These are phyloP conservation scores for Saccharomycopsis sp. DNA, from an alignment of 805 yeast genomes.

Conservation along the genomic window DNA sequence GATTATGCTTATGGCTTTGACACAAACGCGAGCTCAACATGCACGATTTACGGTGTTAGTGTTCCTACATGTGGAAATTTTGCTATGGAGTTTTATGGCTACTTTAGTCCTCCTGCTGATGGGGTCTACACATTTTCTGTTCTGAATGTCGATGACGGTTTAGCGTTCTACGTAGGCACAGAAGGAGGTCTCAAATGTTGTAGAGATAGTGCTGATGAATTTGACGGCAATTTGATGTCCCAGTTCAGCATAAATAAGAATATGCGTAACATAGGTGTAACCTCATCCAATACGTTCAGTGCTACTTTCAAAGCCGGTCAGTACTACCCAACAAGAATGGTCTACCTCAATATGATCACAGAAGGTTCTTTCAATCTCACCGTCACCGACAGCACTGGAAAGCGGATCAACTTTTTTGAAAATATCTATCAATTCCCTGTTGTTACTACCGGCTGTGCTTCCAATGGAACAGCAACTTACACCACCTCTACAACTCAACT, in stretches of 20 bases:
- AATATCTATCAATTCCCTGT: not conserved
- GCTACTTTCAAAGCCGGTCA: slow-evolving; percentile 24
- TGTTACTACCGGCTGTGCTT: not conserved
- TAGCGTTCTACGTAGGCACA: not conserved
- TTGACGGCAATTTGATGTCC: not conserved
- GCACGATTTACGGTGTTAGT: not conserved
- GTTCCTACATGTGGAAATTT: not conserved
- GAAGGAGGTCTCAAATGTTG: slow-evolving; percentile 1
- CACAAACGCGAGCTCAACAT: no score
- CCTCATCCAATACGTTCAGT: not conserved
- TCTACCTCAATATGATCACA: slow-evolving; percentile 24
- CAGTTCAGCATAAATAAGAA: not conserved
- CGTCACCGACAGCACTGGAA: slow-evolving; percentile 24
- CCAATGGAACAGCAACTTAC: not conserved
- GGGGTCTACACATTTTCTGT: not conserved
- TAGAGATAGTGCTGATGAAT: not conserved
- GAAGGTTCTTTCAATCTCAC: slow-evolving; percentile 21
- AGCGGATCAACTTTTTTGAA: slow-evolving; percentile 4
- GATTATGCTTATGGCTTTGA: not conserved
- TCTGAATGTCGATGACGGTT: not conserved
- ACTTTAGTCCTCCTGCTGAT: not conserved
- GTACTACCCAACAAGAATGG: slow-evolving; percentile 29
- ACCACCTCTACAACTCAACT: slow-evolving; percentile 7
- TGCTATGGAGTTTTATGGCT: not conserved
- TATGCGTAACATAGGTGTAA: not conserved